Percentiles rank a stretch among this genome's conserved stretches.
Conservation (phyloP, 345 rosid species). For the Eucalyptus polyanthemos region DNA sequence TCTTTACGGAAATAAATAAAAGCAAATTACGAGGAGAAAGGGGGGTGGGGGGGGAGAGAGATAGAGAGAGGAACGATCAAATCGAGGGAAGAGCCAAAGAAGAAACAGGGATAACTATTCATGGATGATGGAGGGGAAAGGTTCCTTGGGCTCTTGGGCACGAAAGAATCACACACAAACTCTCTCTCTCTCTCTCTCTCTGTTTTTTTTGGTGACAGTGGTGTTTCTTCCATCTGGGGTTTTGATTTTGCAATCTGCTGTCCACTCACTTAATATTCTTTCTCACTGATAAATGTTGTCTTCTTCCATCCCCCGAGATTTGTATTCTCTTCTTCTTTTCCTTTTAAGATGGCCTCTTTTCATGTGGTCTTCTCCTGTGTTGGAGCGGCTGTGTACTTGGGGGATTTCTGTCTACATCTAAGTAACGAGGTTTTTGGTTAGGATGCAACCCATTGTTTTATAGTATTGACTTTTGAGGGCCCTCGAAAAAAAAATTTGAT, state of each 20-base stretch:
- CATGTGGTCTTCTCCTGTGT: background rate
- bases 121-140: background rate
- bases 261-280: background rate
- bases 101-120: background rate
- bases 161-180: background rate
- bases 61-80: constrained; percentile 31
- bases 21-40: background rate
- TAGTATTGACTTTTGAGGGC: background rate
- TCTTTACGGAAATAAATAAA: background rate
- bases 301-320: background rate
- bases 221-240: background rate
- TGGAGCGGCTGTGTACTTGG: background rate
- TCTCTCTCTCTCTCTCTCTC: background rate
- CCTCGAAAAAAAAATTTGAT: background rate
- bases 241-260: background rate
- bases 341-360: background rate
- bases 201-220: background rate
- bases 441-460: background rate
- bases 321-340: background rate
- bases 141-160: background rate
- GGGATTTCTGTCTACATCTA: background rate
- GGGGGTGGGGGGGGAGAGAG: background rate
- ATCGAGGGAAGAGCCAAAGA: constrained; percentile 29
- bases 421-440: background rate
- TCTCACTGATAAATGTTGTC: background rate